These are phyloP conservation scores for Cryptococcus jaspeensis DNA, from an alignment of 1,284 basidiomycete genomes.

Conservation along the genomic window DNA sequence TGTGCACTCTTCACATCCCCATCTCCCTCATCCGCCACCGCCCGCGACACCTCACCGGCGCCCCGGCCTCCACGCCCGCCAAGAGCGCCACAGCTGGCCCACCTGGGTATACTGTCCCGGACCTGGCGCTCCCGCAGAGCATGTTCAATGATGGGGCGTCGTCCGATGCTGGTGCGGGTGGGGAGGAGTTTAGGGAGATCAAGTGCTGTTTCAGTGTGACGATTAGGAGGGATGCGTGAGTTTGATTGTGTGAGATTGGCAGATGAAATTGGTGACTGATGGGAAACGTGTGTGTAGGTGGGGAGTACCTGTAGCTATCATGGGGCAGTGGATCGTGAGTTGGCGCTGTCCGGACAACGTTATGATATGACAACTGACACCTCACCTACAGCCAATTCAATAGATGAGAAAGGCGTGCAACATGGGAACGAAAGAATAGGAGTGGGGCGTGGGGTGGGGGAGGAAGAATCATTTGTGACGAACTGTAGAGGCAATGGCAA, in stretches of 20 bases:
- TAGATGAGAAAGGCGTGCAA: background rate
- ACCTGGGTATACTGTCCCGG: slow-evolving; percentile 17
- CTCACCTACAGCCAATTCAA: background rate
- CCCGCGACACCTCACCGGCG: slow-evolving; percentile 21
- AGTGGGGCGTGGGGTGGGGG: too few relatives aligned
- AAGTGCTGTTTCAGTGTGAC: slow-evolving; percentile 96
- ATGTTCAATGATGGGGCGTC: slow-evolving; percentile 10
- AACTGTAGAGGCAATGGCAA: too few relatives aligned
- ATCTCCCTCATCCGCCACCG: slow-evolving; percentile 47
- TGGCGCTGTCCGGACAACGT: background rate
- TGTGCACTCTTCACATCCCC: slow-evolving; percentile 80
- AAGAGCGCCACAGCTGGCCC: slow-evolving; percentile 7
- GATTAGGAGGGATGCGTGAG: slow-evolving; percentile 79
- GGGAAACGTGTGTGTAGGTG: slow-evolving; percentile 23
- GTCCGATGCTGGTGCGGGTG: slow-evolving; percentile 26
- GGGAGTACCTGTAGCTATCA: slow-evolving; percentile 90
- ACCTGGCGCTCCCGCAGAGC: slow-evolving; percentile 21
- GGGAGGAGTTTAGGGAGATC: slow-evolving; percentile 68
- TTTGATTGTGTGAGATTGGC: background rate
- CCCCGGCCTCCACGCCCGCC: slow-evolving; percentile 13
- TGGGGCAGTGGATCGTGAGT: slow-evolving; percentile 57
- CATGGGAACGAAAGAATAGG: too few relatives aligned
- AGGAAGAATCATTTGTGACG: too few relatives aligned
- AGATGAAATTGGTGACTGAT: background rate
- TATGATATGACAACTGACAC: background rate